Conservation (phyloP, 306 rosid genomes). For the Pachyrhizus erosus region DNA sequence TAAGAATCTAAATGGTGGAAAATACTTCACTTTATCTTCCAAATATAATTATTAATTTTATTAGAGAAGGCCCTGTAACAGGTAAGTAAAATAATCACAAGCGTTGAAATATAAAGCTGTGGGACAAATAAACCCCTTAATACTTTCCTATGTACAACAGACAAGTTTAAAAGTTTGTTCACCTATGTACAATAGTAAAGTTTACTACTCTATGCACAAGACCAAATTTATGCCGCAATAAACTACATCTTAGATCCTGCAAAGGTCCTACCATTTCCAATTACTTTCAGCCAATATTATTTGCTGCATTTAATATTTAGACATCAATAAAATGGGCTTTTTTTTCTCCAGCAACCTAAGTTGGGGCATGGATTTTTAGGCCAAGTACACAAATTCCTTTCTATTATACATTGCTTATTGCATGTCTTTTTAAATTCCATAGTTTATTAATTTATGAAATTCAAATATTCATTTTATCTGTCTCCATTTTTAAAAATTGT, state of each 20-base stretch:
- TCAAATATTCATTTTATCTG: conserved; percentile 1
- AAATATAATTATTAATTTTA: neutral
- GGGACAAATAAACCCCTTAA: neutral
- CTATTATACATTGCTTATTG: neutral
- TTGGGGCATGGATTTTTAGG: conserved; percentile 12
- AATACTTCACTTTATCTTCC: neutral
- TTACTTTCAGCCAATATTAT: neutral
- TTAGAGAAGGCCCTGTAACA: conserved; percentile 12
- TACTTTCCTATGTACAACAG: neutral
- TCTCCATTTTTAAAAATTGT: neutral
- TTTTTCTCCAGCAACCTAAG: neutral
- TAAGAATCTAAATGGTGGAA: neutral
- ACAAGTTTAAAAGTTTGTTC: neutral
- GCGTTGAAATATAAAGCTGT: conserved; percentile 5
- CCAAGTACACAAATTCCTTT: neutral
- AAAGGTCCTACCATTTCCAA: neutral
- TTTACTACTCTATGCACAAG: conserved; percentile 8
- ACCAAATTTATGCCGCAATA: conserved; percentile 15
- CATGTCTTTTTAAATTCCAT: neutral
- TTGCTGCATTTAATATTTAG: neutral
- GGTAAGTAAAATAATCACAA: neutral
- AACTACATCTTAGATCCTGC: neutral
- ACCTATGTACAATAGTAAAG: conserved; percentile 7
- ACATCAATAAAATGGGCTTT: conserved; percentile 1
- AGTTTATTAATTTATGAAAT: conserved; percentile 18